phyloP scores from a whole-genome alignment of 2,329 filamentous ascomycete genomes.

The Cordyceps militaris region DNA sequence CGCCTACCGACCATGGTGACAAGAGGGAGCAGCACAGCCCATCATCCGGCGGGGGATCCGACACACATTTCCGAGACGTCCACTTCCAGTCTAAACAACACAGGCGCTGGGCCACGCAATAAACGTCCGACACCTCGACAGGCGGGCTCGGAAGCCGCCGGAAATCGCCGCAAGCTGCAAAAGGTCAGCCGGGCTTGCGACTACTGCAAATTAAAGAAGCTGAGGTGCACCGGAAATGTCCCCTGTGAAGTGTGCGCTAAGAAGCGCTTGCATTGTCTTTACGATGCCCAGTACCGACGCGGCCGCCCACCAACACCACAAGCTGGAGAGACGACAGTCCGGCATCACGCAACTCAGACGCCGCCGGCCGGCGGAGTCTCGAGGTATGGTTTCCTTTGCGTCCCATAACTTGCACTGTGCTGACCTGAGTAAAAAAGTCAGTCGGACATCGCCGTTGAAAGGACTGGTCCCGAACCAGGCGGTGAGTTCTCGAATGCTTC shows the following conservation, averaged over 20 bases:
- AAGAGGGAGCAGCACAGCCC: too few species aligned
- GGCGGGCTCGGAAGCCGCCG: not conserved
- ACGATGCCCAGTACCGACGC: not conserved
- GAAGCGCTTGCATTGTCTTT: not conserved
- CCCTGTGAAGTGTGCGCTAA: conserved; percentile 21
- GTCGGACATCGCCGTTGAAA: not conserved
- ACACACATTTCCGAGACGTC: too few species aligned
- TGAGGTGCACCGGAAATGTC: conserved; percentile 30
- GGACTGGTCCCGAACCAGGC: not conserved
- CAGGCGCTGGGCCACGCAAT: too few species aligned
- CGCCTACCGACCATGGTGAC: too few species aligned
- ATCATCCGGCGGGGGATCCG: too few species aligned
- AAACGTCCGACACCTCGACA: not conserved
- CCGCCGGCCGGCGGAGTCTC: not conserved
- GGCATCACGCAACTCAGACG: not conserved
- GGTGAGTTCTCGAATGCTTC: conserved; percentile 13
- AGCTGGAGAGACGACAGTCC: not conserved
- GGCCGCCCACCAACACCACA: not conserved
- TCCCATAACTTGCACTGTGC: not conserved
- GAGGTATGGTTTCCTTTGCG: not conserved
- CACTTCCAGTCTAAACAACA: too few species aligned
- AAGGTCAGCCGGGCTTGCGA: conserved; percentile 35
- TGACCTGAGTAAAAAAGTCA: not conserved
- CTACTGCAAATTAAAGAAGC: conserved; percentile 31
- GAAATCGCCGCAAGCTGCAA: not conserved